A percentile compares a stretch with the other conserved stretches of the same genome.
Evolutionary conservation across 768 basidiomycete species (phyloP).

Genomic region (Botryobasidium botryosum): DNA sequence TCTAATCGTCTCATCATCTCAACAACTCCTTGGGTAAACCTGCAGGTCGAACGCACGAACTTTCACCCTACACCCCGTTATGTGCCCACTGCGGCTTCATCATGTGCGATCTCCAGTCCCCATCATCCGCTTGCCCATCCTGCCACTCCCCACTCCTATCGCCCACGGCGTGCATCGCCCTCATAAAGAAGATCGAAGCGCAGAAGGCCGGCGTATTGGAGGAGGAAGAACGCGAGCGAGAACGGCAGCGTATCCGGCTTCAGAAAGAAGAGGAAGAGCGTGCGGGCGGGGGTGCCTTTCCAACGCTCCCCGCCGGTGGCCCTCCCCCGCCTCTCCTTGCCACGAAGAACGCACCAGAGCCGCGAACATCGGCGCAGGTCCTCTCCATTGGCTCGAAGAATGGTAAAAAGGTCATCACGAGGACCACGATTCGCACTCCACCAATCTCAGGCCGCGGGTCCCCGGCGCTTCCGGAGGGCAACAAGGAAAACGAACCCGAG

Average conservation of each 20-base stretch:
- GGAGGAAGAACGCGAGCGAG: constrained; percentile 3
- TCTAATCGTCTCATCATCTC: no score
- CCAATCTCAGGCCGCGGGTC: neutral
- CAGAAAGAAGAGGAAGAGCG: neutral
- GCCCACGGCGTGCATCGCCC: constrained; percentile 2
- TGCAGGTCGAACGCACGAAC: constrained; percentile 19
- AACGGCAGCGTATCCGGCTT: neutral
- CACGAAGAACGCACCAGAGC: neutral
- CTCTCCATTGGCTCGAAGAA: constrained; percentile 3
- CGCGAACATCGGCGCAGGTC: neutral
- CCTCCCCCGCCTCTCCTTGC: neutral
- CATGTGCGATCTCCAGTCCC: constrained; percentile 19
- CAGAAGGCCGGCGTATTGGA: constrained; percentile 4
- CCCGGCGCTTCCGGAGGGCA: neutral
- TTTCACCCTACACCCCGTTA: constrained; percentile 20
- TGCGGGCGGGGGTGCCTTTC: constrained; percentile 8
- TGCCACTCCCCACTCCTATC: constrained; percentile 13
- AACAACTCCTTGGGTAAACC: no score
- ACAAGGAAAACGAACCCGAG: neutral
- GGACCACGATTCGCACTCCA: neutral
- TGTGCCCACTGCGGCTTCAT: constrained; percentile 22
- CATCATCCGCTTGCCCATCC: constrained; percentile 22
- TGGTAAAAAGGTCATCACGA: neutral
- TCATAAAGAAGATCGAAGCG: constrained; percentile 1
- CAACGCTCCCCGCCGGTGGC: neutral